Evolutionary conservation across 768 basidiomycete genomes (phyloP), one percentile per base, ranked within the genome.

Genomic region (Lactarius psammicola): DNA sequence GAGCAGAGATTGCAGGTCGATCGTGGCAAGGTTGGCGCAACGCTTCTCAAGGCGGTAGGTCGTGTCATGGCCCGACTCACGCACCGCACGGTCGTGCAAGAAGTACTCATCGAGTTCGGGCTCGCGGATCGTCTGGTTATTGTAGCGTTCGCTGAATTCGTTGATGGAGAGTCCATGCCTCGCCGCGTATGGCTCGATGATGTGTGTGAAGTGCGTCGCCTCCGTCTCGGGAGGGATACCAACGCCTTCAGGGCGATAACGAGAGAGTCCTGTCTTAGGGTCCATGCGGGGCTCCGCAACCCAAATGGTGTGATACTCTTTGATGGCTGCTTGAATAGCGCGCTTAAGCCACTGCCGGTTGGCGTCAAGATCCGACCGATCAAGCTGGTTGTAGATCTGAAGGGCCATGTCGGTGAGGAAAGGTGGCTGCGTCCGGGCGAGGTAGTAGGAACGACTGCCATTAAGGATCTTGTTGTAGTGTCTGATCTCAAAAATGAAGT

Each of bases 201-300:
- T 90, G 74, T 97, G 95, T 2, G 95, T 98, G 77, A 99, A 99
- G 79, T 99, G 97, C 8, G 90, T 90, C 2, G 97, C 97, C 76
- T 99, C 97, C 0, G 97, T 99, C 80, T 99, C 97, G 0, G 97
- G 97, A 15, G 96, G 97, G 65, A 99, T 97, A 33, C 97, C 97
- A 11, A 94, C 74, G 17, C 97, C 97, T 67, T 90, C 93, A 10
- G 96, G 96, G 33, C 95, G 88, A 78, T 88, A 99, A 56, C 97
- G 87, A 0, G 95, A 97, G 18, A 99, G 84, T 30, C 97, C 96
- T 18, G 95, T 94, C 78, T 91, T 92, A 54, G 89, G 88, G 76
- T 99, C 95, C 71, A 98, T 89, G 28, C 97, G 90, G 31, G 96
- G 97, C 73, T 90, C 88, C 2, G 93, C 89, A 67, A 95, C 88